Evolutionary conservation across 148 eudicot species (phyloP).

Genomic region (Spergularia marina): DNA sequence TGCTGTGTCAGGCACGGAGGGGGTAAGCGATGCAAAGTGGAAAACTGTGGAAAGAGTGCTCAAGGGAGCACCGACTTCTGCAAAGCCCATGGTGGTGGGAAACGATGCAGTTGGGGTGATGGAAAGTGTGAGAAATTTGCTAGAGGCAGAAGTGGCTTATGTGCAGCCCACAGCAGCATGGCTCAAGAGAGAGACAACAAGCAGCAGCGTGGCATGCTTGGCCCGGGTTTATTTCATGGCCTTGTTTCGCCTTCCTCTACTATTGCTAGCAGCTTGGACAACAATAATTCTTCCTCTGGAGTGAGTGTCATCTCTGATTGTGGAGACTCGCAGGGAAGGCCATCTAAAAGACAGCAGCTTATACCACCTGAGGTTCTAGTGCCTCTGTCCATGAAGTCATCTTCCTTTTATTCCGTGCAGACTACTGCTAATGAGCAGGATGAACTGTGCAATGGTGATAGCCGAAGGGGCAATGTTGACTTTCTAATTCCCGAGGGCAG

Average conservation of each 20-base stretch:
- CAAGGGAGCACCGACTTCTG: conserved; percentile 97
- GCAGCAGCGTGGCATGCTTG: conserved; percentile 49
- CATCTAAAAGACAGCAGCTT: conserved; percentile 47
- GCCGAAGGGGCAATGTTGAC: conserved; percentile 23
- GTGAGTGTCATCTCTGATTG: conserved; percentile 58
- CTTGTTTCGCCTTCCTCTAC: conserved; percentile 52
- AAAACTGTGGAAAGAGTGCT: conserved; percentile 79
- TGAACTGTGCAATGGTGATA: conserved; percentile 24
- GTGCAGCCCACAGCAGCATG: conserved; percentile 80
- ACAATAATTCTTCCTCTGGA: conserved; percentile 49
- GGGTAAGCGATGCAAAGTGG: conserved; percentile 80
- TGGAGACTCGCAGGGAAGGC: conserved; percentile 40
- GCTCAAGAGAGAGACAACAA: conserved; percentile 52
- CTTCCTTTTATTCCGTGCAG: conserved; percentile 36
- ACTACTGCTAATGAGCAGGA: conserved; percentile 29
- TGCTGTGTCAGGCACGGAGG: conserved; percentile 94
- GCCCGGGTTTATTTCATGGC: conserved; percentile 81
- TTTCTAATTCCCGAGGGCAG: conserved; percentile 68
- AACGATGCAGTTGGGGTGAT: conserved; percentile 71
- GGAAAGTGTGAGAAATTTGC: conserved; percentile 88
- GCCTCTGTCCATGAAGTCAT: conserved; percentile 84
- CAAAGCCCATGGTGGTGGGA: conserved; percentile 97
- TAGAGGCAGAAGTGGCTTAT: conserved; percentile 84
- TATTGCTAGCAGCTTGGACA: conserved; percentile 34
- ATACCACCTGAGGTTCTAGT: conserved; percentile 89